Conservation (phyloP, 2,329 filamentous ascomycete species). For the Phialocephala subalpina region DNA sequence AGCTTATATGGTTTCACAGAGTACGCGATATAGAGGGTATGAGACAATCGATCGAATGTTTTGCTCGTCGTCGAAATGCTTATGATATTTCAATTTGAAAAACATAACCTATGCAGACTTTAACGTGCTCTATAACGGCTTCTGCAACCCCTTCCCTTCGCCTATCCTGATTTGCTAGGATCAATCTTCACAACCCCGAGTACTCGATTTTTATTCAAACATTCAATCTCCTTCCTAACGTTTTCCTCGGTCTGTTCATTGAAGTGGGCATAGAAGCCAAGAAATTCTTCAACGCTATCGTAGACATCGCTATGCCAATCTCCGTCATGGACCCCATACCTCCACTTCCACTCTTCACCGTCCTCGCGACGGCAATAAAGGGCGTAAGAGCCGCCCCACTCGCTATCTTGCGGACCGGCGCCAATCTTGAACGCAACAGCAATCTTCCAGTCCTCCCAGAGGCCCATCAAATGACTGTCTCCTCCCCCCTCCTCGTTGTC, state of each 20-base stretch:
- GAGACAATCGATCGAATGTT: no score
- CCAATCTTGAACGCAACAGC: constrained; percentile 23
- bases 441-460: constrained; percentile 21
- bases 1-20: constrained; percentile 21
- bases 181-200: no score
- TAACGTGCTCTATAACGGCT: no score
- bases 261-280: constrained; percentile 22
- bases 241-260: constrained; percentile 20
- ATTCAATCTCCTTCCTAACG: constrained; percentile 14
- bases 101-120: no score
- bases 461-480: neutral
- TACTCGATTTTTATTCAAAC: no score
- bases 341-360: constrained; percentile 22
- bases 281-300: constrained; percentile 21
- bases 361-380: constrained; percentile 23
- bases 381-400: constrained; percentile 18
- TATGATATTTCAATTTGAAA: no score
- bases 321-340: constrained; percentile 23
- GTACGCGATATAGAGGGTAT: constrained; percentile 12
- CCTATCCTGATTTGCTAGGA: no score
- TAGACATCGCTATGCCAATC: constrained; percentile 21
- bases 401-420: constrained; percentile 16
- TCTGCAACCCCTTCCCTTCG: no score
- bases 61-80: no score
- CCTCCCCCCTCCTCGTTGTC: constrained; percentile 4